A percentile compares a stretch with the other conserved stretches of the same genome.
phyloP scores from a whole-genome alignment of 441 rosid genomes.

The Pelargonium citronellum region DNA sequence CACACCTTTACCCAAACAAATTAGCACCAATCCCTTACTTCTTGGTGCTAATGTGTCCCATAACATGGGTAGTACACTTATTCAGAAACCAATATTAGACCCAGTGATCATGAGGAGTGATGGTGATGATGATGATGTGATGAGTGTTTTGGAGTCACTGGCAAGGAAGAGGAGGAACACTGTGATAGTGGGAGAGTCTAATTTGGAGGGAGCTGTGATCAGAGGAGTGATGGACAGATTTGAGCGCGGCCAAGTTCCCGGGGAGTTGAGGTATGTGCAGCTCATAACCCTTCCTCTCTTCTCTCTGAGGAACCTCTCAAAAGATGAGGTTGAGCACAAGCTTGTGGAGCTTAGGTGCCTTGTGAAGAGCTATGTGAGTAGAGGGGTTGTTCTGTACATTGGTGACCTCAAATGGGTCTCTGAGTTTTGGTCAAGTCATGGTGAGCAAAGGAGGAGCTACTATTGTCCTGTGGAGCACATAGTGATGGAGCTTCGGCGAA shows the following conservation, averaged over 20 bases:
- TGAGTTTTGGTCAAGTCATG: constrained; percentile 51
- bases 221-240: constrained; percentile 39
- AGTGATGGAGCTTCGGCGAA: constrained; percentile 49
- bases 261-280: constrained; percentile 39
- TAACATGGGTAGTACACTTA: no score
- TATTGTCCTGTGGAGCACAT: constrained; percentile 40
- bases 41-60: constrained; percentile 22
- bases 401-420: constrained; percentile 61
- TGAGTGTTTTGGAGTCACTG: constrained; percentile 37
- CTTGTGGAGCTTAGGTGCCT: constrained; percentile 44
- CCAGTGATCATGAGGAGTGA: no score
- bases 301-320: constrained; percentile 38
- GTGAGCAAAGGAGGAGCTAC: constrained; percentile 38
- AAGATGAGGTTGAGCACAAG: constrained; percentile 51
- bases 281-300: constrained; percentile 47
- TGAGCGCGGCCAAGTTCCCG: constrained; percentile 42
- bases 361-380: constrained; percentile 35
- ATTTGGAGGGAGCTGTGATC: constrained; percentile 37
- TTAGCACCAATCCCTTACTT: constrained; percentile 23
- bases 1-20: constrained; percentile 34
- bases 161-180: constrained; percentile 40
- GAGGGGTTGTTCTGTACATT: constrained; percentile 49
- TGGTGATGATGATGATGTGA: constrained; percentile 28
- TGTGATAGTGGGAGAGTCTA: constrained; percentile 49
- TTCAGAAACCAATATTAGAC: no score